Base-by-base conservation (phyloP, 495 filamentous ascomycete genomes). In the Aspergillus cristatus region DNA sequence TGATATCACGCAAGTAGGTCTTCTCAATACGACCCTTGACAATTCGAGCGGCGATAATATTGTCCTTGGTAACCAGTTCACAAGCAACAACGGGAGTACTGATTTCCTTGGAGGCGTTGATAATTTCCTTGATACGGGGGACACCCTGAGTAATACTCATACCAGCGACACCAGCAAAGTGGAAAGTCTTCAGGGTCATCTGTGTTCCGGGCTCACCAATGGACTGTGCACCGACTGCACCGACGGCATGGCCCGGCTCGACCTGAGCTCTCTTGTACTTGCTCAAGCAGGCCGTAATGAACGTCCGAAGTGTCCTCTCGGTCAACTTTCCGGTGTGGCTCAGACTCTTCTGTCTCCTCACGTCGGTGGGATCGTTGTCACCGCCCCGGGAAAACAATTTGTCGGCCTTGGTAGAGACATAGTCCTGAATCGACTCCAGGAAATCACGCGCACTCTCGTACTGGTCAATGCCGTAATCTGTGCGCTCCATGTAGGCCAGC, bases 71-170 rank as follows among this genome's bases (percentile, higher is more conserved):
- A 37, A 81, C 66, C 1, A 97, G 69, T 14, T 83, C 77, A 49
- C 93, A 97, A 11, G 74, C 72, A 41, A 97, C 91, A 53, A 98
- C 81, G 1, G 91, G 91, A 2, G 91, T 98, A 63, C 85, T 93
- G 57, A 98, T 97, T 30, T 65, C 68, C 57, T 82, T 90, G 7
- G 84, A 89, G 6, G 91, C 91, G 62, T 97, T 97, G 75, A 98
- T 98, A 51, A 98, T 98, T 72, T 98, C 91, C 65, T 97, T 98
- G 60, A 98, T 97, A 76, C 91, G 91, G 2, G 91, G 91, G 1
- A 98, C 91, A 81, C 91, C 91, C 54, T 94, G 86, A 0, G 93
- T 98, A 50, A 97, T 91, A 71, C 84, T 93, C 90, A 98, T 96
- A 51, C 88, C 88, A 16, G 90, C 93, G 44, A 98, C 93, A 82